Evolutionary conservation across 2,329 filamentous ascomycete genomes (phyloP).

Genomic region (Bimuria novae-zelandiae): DNA sequence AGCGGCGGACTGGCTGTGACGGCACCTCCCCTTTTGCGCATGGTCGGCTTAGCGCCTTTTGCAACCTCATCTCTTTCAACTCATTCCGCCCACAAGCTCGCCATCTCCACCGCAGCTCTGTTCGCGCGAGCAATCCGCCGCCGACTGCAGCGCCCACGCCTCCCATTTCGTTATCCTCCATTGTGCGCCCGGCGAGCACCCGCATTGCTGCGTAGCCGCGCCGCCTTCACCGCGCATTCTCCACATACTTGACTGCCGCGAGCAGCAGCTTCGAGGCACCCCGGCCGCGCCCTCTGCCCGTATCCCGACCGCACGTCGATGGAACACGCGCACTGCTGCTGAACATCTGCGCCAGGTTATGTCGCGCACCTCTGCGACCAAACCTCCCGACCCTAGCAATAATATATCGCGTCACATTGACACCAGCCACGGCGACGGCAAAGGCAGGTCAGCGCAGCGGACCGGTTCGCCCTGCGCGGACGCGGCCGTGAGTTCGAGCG

Average conservation of each 20-base stretch:
- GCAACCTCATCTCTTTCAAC: conserved; percentile 29
- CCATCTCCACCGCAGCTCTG: conserved; percentile 30
- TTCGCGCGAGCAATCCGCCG: conserved; percentile 24
- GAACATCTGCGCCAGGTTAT: conserved; percentile 57
- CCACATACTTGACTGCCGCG: conserved; percentile 27
- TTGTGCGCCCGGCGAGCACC: conserved; percentile 7
- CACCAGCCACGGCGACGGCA: conserved; percentile 47
- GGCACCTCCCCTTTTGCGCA: conserved; percentile 10
- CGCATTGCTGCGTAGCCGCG: conserved; percentile 13
- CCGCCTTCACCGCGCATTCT: conserved; percentile 36
- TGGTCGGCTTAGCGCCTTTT: conserved; percentile 11
- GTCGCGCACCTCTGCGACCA: conserved; percentile 77
- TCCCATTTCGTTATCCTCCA: conserved; percentile 14
- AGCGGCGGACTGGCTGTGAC: conserved; percentile 20
- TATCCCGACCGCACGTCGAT: conserved; percentile 30
- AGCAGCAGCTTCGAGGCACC: conserved; percentile 26
- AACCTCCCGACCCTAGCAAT: conserved; percentile 83
- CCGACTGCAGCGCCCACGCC: conserved; percentile 17
- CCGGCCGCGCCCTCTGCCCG: conserved; percentile 15
- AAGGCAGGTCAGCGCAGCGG: conserved; percentile 27
- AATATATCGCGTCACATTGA: conserved; percentile 66
- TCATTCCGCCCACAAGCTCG: conserved; percentile 18
- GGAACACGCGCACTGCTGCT: conserved; percentile 30
- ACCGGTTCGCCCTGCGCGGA: conserved; percentile 30
- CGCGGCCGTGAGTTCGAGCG: conserved; percentile 25